phyloP scores from a whole-genome alignment of 768 basidiomycete genomes.

The Leccinum fibrillosum region DNA sequence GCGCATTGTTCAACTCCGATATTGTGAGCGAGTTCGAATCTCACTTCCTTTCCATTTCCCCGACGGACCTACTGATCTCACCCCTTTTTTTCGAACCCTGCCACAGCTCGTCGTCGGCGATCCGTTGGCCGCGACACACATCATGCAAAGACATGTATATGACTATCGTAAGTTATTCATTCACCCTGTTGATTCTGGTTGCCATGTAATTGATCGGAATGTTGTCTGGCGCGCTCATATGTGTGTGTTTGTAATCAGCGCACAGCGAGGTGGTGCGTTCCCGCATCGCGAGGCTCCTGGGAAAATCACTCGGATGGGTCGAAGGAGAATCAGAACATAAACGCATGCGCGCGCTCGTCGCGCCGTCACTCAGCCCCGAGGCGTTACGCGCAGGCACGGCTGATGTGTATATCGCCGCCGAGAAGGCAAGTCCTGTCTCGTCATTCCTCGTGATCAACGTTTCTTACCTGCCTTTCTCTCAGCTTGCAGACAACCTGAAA shows the following conservation, averaged over 20 bases:
- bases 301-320: conserved; percentile 8
- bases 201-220: not conserved
- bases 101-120: conserved; percentile 4
- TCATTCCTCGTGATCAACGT: not conserved
- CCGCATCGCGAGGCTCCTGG: conserved; percentile 4
- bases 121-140: conserved; percentile 3
- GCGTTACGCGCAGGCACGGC: no score
- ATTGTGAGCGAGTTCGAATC: not conserved
- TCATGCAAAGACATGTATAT: conserved; percentile 8
- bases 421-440: not conserved
- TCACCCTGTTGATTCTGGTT: not conserved
- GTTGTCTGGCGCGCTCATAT: not conserved
- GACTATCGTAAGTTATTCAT: conserved; percentile 4
- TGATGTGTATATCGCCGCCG: not conserved
- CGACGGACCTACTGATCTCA: not conserved
- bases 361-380: not conserved
- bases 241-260: not conserved
- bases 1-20: conserved; percentile 2
- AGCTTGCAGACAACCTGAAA: conserved; percentile 7
- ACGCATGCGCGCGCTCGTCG: conserved; percentile 8
- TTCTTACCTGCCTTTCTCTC: not conserved
- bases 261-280: conserved; percentile 1
- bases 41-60: not conserved
- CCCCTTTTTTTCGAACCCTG: not conserved
- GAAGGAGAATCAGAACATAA: conserved; percentile 8